Percentiles rank a stretch among this genome's conserved stretches.
Conservation (phyloP, 2,329 filamentous ascomycete genomes). For the Botrytis pseudocinerea region DNA sequence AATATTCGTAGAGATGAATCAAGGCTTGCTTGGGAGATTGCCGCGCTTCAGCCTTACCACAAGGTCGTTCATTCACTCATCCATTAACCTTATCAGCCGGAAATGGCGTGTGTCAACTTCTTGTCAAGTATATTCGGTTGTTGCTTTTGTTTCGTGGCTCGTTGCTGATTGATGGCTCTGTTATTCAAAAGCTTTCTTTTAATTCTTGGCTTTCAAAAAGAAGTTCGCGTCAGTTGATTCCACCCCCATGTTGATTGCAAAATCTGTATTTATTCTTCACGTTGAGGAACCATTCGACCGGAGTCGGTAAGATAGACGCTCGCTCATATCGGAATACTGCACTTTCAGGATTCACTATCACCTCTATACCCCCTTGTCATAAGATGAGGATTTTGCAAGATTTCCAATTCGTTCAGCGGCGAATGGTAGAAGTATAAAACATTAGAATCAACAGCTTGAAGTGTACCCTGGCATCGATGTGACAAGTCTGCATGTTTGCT, state of each 20-base stretch:
- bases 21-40: constrained; percentile 15
- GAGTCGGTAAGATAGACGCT: background rate
- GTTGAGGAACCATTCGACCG: background rate
- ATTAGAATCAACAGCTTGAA: background rate
- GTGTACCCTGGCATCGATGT: background rate
- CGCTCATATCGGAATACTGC: background rate
- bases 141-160: background rate
- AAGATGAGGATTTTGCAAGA: background rate
- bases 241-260: background rate
- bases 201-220: background rate
- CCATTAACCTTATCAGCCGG: background rate
- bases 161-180: background rate
- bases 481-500: background rate
- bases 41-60: constrained; percentile 21
- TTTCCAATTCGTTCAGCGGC: constrained; percentile 5
- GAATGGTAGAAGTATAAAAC: background rate
- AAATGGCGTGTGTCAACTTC: background rate
- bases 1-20: background rate
- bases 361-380: background rate
- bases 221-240: background rate
- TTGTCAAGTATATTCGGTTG: background rate
- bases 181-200: background rate
- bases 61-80: background rate
- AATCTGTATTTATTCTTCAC: background rate
- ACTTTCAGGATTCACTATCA: background rate